A percentile compares a stretch with the other conserved stretches of the same genome.
Evolutionary conservation across 768 basidiomycete genomes (phyloP).

Genomic region (Ramaria sp.): DNA sequence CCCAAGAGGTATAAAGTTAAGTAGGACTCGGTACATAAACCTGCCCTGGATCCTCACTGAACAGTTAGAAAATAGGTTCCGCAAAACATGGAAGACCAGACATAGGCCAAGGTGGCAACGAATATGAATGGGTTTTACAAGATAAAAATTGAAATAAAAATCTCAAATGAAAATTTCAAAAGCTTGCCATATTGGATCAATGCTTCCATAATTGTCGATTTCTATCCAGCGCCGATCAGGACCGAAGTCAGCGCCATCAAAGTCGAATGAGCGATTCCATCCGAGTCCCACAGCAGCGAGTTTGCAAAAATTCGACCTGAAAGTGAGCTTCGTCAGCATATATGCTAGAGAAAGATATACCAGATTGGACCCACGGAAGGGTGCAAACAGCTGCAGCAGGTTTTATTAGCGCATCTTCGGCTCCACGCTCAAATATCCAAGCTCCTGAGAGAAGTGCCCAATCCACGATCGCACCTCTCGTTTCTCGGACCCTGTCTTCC

Average conservation of each 20-base stretch:
- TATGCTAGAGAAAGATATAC: neutral
- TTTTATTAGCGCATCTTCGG: conserved; percentile 17
- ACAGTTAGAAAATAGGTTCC: no score
- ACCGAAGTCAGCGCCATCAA: conserved; percentile 33
- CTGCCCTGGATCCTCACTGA: no score
- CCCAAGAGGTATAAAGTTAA: no score
- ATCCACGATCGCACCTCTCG: conserved; percentile 58
- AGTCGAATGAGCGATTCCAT: conserved; percentile 54
- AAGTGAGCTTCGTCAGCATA: neutral
- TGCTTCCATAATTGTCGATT: conserved; percentile 46
- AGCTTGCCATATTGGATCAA: conserved; percentile 47
- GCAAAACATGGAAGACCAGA: no score
- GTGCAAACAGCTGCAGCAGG: conserved; percentile 50
- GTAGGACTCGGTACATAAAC: no score
- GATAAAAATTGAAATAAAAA: no score
- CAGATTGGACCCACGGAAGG: conserved; percentile 32
- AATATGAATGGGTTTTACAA: no score
- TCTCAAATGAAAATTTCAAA: conserved; percentile 36
- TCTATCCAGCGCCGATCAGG: conserved; percentile 52
- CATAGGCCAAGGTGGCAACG: no score
- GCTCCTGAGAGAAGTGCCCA: conserved; percentile 54
- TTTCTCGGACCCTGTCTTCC: conserved; percentile 35
- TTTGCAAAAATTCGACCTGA: conserved; percentile 52
- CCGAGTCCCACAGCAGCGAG: conserved; percentile 50
- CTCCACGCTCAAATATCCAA: conserved; percentile 29